Evolutionary conservation across 352 stramenopile species (phyloP).

Genomic region (Phytophthora aleatoria): DNA sequence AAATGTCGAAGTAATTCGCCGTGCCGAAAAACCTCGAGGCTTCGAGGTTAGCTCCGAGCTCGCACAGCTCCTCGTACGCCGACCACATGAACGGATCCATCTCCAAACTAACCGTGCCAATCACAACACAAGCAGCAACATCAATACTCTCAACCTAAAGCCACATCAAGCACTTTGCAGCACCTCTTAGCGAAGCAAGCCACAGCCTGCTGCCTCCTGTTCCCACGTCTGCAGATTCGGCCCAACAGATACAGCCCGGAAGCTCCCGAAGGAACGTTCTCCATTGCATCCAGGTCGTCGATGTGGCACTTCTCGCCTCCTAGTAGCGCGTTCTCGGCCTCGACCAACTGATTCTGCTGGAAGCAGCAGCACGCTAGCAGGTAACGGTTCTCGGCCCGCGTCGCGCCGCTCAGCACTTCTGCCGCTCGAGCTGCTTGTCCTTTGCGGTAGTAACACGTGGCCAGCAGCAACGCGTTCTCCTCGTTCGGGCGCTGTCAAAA

Average conservation of each 20-base stretch:
- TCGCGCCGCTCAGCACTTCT: constrained; percentile 55
- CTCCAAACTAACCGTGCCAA: constrained; percentile 68
- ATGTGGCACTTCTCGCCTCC: constrained; percentile 40
- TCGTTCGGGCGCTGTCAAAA: constrained; percentile 53
- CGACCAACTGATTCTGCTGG: constrained; percentile 64
- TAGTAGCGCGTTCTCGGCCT: constrained; percentile 93
- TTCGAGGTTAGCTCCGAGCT: constrained; percentile 87
- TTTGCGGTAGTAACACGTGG: constrained; percentile 70
- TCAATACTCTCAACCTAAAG: background rate
- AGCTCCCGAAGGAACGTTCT: constrained; percentile 79
- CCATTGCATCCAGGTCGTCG: constrained; percentile 22
- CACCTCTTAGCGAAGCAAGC: constrained; percentile 91
- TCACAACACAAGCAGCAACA: constrained; percentile 4
- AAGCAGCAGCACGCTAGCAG: constrained; percentile 78
- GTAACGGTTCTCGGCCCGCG: constrained; percentile 60
- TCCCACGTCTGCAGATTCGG: constrained; percentile 88
- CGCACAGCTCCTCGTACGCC: constrained; percentile 93
- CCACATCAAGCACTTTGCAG: background rate
- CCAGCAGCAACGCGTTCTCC: constrained; percentile 59
- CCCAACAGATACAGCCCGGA: constrained; percentile 93
- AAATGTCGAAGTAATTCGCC: constrained; percentile 49
- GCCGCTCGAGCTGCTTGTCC: constrained; percentile 57
- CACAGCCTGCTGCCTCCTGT: constrained; percentile 89
- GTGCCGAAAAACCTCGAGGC: constrained; percentile 65
- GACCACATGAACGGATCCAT: constrained; percentile 93